Evolutionary conservation across 768 basidiomycete species (phyloP).

Genomic region (Termitomyces sp.): DNA sequence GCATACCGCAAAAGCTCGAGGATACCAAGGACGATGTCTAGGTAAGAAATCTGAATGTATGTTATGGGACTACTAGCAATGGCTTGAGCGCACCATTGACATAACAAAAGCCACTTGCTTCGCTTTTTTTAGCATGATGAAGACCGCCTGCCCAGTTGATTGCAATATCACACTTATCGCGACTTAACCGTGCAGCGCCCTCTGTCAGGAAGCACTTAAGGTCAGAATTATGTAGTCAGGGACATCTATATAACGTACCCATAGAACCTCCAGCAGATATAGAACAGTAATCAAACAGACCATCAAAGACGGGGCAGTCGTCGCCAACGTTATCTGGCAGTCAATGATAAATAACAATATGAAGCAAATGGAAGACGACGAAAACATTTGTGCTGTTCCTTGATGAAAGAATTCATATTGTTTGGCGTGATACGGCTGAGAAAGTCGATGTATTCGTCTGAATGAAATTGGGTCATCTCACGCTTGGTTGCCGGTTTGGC

Average conservation of each 20-base stretch:
- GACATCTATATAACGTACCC: constrained; percentile 50
- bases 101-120: constrained; percentile 98
- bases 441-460: constrained; percentile 99
- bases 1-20: constrained; percentile 81
- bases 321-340: constrained; percentile 93
- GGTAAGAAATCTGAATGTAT: background rate
- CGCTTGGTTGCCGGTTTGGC: constrained; percentile 99
- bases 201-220: constrained; percentile 41
- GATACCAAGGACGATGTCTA: constrained; percentile 96
- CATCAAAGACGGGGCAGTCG: constrained; percentile 98
- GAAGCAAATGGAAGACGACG: constrained; percentile 3
- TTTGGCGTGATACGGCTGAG: constrained; percentile 88
- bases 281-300: constrained; percentile 97
- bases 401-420: constrained; percentile 90
- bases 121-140: constrained; percentile 98
- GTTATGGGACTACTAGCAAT: background rate
- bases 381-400: constrained; percentile 94
- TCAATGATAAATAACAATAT: background rate
- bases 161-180: constrained; percentile 98
- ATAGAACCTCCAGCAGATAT: constrained; percentile 99
- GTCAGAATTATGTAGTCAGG: background rate
- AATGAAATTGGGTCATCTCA: constrained; percentile 99
- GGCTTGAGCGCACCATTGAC: constrained; percentile 66
- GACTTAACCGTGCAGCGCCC: constrained; percentile 91
- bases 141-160: constrained; percentile 99